phyloP scores from a whole-genome alignment of 2,329 filamentous ascomycete species.

The Fusarium pseudonygamai region DNA sequence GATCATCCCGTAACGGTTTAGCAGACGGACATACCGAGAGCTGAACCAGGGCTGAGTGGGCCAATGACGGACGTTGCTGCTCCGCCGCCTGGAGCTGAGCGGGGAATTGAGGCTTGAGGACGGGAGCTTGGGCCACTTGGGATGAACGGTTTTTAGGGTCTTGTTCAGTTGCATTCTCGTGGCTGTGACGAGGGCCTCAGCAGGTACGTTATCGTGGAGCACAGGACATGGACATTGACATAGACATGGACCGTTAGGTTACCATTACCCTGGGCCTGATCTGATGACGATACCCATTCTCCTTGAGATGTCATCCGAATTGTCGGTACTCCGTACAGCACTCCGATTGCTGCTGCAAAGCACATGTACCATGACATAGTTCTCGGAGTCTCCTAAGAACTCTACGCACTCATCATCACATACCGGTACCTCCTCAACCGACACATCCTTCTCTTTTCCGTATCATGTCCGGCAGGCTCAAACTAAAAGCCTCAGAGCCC shows the following conservation, averaged over 20 bases:
- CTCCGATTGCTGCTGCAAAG: neutral
- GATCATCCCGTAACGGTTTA: conserved; percentile 38
- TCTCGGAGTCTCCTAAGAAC: neutral
- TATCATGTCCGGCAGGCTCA: conserved; percentile 5
- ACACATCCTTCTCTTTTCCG: neutral
- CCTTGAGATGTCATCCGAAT: conserved; percentile 1
- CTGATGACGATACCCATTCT: neutral
- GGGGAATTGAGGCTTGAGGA: conserved; percentile 13
- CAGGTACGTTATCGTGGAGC: neutral
- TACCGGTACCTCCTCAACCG: neutral
- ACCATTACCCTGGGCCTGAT: conserved; percentile 9
- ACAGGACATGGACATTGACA: neutral
- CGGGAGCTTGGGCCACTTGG: conserved; percentile 37
- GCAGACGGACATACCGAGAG: conserved; percentile 42
- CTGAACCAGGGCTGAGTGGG: conserved; percentile 27
- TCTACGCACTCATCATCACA: neutral
- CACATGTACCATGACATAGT: neutral
- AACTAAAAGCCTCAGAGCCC: neutral
- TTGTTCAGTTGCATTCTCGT: conserved; percentile 14
- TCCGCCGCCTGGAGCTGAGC: conserved; percentile 27
- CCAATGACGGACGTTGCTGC: conserved; percentile 25
- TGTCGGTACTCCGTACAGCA: conserved; percentile 7
- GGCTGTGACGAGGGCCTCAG: conserved; percentile 20
- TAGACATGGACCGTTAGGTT: neutral
- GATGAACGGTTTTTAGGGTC: neutral